Evolutionary conservation across 257 asterid genomes (phyloP).

Genomic region (Solanum sejunctum): DNA sequence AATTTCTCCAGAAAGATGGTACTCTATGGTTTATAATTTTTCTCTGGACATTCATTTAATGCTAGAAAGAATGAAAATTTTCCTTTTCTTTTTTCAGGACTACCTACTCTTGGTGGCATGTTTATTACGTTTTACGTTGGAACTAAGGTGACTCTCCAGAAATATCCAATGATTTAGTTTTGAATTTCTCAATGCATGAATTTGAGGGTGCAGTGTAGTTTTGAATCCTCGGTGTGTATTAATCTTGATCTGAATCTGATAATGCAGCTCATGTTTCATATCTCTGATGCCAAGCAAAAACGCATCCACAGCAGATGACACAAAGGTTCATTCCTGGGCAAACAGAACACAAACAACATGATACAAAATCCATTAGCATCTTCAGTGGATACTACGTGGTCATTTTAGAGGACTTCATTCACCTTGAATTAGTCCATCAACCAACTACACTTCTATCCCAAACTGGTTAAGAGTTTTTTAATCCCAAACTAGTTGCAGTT

Average conservation of each 20-base stretch:
- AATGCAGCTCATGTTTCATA: slow-evolving; percentile 87
- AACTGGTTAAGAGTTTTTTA: not conserved
- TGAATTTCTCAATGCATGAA: slow-evolving; percentile 3
- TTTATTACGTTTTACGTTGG: slow-evolving; percentile 71
- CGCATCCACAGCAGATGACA: not conserved
- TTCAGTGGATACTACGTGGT: not conserved
- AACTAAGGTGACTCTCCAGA: slow-evolving; percentile 53
- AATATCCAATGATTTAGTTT: not conserved
- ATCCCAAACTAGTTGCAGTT: not conserved
- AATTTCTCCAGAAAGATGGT: slow-evolving; percentile 64
- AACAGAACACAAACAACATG: not conserved
- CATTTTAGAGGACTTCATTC: not conserved
- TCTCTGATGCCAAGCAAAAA: slow-evolving; percentile 59
- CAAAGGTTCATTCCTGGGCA: not conserved
- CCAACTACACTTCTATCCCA: not conserved
- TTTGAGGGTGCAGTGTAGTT: not conserved
- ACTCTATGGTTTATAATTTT: slow-evolving; percentile 1
- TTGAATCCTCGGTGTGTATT: not conserved
- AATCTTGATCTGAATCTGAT: slow-evolving; percentile 6
- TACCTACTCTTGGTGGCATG: slow-evolving; percentile 59
- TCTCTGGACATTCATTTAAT: not conserved
- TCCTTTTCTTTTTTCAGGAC: slow-evolving; percentile 35
- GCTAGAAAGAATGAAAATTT: slow-evolving; percentile 2
- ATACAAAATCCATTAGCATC: not conserved
- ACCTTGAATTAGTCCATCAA: not conserved